Percentiles rank a stretch among this genome's conserved stretches.
Evolutionary conservation across 495 filamentous ascomycete species (phyloP).

Genomic region (Rhypophila decipiens): DNA sequence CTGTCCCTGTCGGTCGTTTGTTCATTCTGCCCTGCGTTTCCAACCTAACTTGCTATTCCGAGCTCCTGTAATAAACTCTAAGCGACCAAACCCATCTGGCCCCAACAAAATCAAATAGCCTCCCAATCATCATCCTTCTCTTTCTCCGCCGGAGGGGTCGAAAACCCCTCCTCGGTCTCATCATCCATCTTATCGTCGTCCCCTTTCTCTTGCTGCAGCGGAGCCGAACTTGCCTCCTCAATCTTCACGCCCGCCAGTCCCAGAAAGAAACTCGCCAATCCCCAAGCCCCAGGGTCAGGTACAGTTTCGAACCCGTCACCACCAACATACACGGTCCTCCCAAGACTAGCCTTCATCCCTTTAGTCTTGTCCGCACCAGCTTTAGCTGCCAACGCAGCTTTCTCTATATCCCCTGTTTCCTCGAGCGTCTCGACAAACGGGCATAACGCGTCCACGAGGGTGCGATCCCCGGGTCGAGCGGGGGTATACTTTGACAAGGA

Average conservation of each 20-base stretch:
- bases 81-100: no score
- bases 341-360: constrained; percentile 84
- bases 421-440: constrained; percentile 75
- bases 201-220: no score
- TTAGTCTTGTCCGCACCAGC: constrained; percentile 76
- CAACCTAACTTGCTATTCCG: no score
- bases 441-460: constrained; percentile 80
- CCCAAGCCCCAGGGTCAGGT: constrained; percentile 88
- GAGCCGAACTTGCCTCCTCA: constrained; percentile 18
- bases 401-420: constrained; percentile 54
- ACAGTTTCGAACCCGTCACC: constrained; percentile 73
- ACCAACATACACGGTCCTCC: constrained; percentile 86
- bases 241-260: constrained; percentile 53
- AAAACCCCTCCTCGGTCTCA: no score
- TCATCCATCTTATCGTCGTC: no score
- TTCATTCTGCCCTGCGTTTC: no score
- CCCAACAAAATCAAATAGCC: neutral
- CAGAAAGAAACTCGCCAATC: constrained; percentile 70
- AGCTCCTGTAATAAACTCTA: no score
- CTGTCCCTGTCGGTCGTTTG: no score
- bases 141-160: no score
- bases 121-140: neutral
- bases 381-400: constrained; percentile 68
- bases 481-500: constrained; percentile 81
- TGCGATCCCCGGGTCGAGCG: constrained; percentile 81